A percentile compares a stretch with the other conserved stretches of the same genome.
These are phyloP conservation scores for Pulveroboletus sp. DNA, from an alignment of 768 basidiomycete genomes.

Conservation along the genomic window DNA sequence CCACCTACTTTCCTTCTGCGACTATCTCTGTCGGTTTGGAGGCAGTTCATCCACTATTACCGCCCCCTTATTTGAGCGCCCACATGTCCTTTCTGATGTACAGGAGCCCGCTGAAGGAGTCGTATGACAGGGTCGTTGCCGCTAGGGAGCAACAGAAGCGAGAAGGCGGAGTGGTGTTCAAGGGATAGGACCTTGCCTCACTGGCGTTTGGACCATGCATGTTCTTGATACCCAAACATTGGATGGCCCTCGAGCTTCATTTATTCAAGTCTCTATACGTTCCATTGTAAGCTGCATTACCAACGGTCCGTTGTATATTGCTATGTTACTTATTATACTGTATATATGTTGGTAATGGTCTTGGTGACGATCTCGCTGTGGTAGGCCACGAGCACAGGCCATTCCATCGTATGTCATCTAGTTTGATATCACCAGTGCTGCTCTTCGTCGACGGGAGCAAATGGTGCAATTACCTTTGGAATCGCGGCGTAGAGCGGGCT, in stretches of 20 bases:
- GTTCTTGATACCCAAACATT: slow-evolving; percentile 21
- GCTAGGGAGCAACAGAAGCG: slow-evolving; percentile 43
- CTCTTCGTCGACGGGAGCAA: not conserved
- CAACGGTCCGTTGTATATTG: slow-evolving; percentile 13
- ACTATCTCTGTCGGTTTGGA: slow-evolving; percentile 53
- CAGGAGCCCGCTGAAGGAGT: slow-evolving; percentile 63
- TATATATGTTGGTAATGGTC: not conserved
- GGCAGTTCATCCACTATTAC: slow-evolving; percentile 64
- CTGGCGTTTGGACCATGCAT: slow-evolving; percentile 1
- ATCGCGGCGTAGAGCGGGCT: no score
- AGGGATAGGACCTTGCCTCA: not conserved
- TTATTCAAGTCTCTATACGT: slow-evolving; percentile 25
- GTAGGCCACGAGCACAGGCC: not conserved
- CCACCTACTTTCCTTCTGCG: slow-evolving; percentile 60
- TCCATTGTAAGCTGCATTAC: slow-evolving; percentile 23
- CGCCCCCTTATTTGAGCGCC: slow-evolving; percentile 64
- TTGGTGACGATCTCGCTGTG: not conserved
- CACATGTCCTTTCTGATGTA: slow-evolving; percentile 66
- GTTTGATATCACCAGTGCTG: no score
- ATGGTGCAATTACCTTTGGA: no score
- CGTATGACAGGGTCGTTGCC: slow-evolving; percentile 59
- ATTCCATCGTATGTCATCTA: no score
- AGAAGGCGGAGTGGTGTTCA: slow-evolving; percentile 4
- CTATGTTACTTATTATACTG: slow-evolving; percentile 12
- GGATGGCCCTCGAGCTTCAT: slow-evolving; percentile 14